These are phyloP conservation scores for Yarrowia phangngaensis DNA, from an alignment of 805 yeast species.

Conservation along the genomic window DNA sequence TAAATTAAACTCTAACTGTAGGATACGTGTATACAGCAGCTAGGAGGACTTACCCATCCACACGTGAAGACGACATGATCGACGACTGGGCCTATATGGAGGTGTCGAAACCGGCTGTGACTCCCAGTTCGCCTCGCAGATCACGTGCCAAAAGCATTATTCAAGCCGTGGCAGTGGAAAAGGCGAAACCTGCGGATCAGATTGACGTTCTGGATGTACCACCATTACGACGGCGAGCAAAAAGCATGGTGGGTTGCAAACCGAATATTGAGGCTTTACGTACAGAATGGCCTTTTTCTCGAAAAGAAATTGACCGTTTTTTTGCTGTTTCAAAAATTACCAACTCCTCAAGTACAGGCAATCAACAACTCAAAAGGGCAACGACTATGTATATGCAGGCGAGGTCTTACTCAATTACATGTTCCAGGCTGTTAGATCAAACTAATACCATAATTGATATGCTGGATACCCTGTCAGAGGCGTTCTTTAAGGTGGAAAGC, in stretches of 20 bases:
- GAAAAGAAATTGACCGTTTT: conserved; percentile 2
- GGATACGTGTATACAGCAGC: neutral
- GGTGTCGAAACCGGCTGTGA: conserved; percentile 20
- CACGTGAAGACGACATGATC: conserved; percentile 31
- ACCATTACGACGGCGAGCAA: conserved; percentile 7
- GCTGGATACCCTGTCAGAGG: conserved; percentile 48
- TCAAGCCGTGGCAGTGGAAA: conserved; percentile 25
- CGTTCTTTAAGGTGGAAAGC: conserved; percentile 55
- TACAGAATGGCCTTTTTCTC: conserved; percentile 23
- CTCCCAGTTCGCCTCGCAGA: too few species aligned
- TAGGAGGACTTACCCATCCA: neutral
- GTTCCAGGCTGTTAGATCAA: conserved; percentile 21
- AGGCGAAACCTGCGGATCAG: neutral
- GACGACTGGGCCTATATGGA: conserved; percentile 40
- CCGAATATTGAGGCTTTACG: neutral
- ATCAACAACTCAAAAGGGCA: conserved; percentile 1
- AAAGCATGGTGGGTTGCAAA: neutral
- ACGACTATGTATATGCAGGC: conserved; percentile 18
- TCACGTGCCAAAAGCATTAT: conserved; percentile 24
- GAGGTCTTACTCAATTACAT: conserved; percentile 20
- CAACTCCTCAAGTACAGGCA: too few species aligned
- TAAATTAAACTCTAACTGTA: too few species aligned
- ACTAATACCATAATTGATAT: conserved; percentile 12
- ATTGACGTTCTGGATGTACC: conserved; percentile 9
- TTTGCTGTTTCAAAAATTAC: neutral